These are phyloP conservation scores for Backusella macrospora DNA, from an alignment of 192 early-diverging fungal genomes.

Conservation along the genomic window DNA sequence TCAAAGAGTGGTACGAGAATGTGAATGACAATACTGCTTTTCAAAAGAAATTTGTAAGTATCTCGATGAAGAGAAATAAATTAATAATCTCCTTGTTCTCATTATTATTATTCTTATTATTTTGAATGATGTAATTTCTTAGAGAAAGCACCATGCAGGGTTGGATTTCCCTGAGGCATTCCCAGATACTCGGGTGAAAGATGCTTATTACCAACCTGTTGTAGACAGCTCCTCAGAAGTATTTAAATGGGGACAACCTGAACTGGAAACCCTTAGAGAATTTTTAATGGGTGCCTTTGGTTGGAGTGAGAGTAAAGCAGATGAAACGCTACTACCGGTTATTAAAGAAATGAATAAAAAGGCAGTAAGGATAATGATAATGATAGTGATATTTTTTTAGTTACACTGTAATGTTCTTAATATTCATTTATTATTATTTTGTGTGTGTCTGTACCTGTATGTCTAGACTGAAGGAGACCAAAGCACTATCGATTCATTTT, in stretches of 20 bases:
- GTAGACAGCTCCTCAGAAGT: conserved; percentile 63
- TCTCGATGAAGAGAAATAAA: neutral
- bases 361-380: conserved; percentile 16
- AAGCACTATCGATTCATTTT: neutral
- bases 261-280: conserved; percentile 65
- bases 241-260: conserved; percentile 76
- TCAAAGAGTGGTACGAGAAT: conserved; percentile 52
- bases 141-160: conserved; percentile 65
- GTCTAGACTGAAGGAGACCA: conserved; percentile 2
- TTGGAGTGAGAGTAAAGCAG: conserved; percentile 68
- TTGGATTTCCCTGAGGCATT: conserved; percentile 76
- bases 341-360: conserved; percentile 55
- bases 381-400: neutral
- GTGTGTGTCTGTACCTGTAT: neutral
- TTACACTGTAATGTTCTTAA: neutral
- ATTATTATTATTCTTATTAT: conserved; percentile 12
- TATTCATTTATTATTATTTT: neutral
- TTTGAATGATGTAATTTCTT: conserved; percentile 6
- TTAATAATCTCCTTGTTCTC: no score
- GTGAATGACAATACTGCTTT: conserved; percentile 30
- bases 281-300: conserved; percentile 63
- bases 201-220: conserved; percentile 80
- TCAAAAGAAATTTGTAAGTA: conserved; percentile 50
- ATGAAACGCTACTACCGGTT: conserved; percentile 72
- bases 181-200: conserved; percentile 73